A percentile compares a stretch with the other conserved stretches of the same genome.
Evolutionary conservation across 2,329 filamentous ascomycete species (phyloP).

Genomic region (Plenodomus tracheiphilus): DNA sequence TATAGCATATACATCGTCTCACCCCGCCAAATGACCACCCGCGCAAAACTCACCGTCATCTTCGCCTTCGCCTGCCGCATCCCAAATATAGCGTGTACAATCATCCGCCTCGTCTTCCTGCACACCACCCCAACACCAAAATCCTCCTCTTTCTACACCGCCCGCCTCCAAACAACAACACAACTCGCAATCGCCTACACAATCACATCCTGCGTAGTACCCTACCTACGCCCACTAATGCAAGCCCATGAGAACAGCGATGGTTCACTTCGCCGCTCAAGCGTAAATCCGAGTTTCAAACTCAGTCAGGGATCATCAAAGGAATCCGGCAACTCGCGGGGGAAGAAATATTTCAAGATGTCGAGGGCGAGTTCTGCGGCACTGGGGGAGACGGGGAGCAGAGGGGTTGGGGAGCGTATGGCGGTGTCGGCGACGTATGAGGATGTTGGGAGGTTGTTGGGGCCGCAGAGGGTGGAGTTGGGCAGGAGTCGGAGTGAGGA

Average conservation of each 20-base stretch:
- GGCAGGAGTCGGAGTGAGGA: too few relatives aligned
- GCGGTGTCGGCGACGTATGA: too few relatives aligned
- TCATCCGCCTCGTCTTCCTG: background rate
- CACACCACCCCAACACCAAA: background rate
- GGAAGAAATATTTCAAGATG: too few relatives aligned
- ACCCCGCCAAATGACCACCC: constrained; percentile 6
- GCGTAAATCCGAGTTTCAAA: background rate
- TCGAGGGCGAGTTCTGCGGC: too few relatives aligned
- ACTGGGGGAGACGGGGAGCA: too few relatives aligned
- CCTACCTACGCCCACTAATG: constrained; percentile 14
- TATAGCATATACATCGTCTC: constrained; percentile 12
- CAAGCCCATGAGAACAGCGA: constrained; percentile 11
- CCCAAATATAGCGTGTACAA: background rate
- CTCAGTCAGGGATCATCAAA: too few relatives aligned
- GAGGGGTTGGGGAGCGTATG: too few relatives aligned
- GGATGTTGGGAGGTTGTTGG: too few relatives aligned
- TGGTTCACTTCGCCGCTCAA: background rate
- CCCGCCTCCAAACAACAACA: constrained; percentile 5
- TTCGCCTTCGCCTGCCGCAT: constrained; percentile 14
- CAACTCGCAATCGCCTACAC: constrained; percentile 13
- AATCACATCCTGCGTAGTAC: constrained; percentile 11
- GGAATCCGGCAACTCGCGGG: too few relatives aligned
- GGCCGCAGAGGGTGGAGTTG: too few relatives aligned
- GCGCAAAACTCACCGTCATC: constrained; percentile 14
- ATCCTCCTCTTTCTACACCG: constrained; percentile 5